phyloP scores from a whole-genome alignment of 2,329 filamentous ascomycete genomes.

The Cladosporium austrohemisphaericum region DNA sequence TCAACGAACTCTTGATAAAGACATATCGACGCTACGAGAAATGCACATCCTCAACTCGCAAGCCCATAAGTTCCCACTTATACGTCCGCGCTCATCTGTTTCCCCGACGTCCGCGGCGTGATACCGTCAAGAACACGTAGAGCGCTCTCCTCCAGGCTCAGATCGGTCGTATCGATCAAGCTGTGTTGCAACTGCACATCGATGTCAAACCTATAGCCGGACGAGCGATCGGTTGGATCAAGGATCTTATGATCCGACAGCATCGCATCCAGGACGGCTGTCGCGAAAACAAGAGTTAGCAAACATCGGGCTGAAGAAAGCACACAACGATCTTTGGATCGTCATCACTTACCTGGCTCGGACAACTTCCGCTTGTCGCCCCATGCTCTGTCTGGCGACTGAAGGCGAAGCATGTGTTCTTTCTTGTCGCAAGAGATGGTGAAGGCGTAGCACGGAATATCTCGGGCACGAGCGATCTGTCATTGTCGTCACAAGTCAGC shows the following conservation, averaged over 20 bases:
- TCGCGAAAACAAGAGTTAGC: not conserved
- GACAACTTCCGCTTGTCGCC: not conserved
- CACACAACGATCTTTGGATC: not conserved
- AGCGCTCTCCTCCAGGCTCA: not conserved
- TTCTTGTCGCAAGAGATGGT: not conserved
- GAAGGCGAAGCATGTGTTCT: not conserved
- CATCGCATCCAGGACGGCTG: not conserved
- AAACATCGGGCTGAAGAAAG: no score
- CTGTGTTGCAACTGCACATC: not conserved
- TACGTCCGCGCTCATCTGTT: no score
- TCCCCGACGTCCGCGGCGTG: no score
- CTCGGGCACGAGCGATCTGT: not conserved
- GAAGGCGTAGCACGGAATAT: not conserved
- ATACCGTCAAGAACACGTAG: not conserved
- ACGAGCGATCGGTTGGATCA: not conserved
- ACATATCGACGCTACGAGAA: no score
- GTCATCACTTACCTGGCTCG: not conserved
- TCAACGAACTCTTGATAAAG: no score
- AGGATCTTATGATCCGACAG: not conserved
- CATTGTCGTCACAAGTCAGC: not conserved
- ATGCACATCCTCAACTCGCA: no score
- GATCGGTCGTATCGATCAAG: not conserved
- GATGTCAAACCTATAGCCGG: not conserved
- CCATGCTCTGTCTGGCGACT: not conserved
- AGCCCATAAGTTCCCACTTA: no score